Evolutionary conservation across 2,329 filamentous ascomycete species (phyloP).

Genomic region (Alternaria sp.): DNA sequence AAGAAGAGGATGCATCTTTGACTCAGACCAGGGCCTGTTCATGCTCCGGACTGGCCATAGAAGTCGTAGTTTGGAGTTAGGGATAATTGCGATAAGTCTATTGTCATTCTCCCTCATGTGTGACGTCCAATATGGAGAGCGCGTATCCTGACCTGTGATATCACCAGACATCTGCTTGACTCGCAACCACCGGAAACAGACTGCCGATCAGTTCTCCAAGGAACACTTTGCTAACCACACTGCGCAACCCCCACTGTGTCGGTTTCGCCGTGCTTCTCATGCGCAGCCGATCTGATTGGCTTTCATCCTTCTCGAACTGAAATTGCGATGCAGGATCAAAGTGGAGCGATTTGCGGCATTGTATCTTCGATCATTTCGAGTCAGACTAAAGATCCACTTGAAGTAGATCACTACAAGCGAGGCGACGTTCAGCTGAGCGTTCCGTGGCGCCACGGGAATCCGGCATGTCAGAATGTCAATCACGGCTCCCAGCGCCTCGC

Average conservation of each 20-base stretch:
- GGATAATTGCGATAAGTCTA: background rate
- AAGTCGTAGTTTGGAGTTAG: background rate
- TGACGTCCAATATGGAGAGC: background rate
- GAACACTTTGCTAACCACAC: background rate
- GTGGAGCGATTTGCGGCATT: background rate
- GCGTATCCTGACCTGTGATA: background rate
- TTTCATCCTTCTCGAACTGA: background rate
- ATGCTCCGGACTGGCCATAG: background rate
- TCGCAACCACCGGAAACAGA: background rate
- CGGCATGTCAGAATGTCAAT: background rate
- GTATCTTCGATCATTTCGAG: background rate
- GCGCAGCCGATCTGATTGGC: background rate
- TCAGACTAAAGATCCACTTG: background rate
- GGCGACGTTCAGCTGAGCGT: background rate
- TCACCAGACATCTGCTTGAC: background rate
- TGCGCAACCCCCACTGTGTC: slow-evolving; percentile 1
- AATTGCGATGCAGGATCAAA: background rate
- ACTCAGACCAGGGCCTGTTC: background rate
- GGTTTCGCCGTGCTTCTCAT: background rate
- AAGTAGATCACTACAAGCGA: background rate
- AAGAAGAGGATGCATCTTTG: background rate
- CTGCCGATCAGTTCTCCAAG: background rate
- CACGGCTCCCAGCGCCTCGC: background rate
- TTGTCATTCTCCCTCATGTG: background rate
- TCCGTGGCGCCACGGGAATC: background rate